phyloP scores from a whole-genome alignment of 805 yeast genomes.

The Isabelozyma pseudorhagii region DNA sequence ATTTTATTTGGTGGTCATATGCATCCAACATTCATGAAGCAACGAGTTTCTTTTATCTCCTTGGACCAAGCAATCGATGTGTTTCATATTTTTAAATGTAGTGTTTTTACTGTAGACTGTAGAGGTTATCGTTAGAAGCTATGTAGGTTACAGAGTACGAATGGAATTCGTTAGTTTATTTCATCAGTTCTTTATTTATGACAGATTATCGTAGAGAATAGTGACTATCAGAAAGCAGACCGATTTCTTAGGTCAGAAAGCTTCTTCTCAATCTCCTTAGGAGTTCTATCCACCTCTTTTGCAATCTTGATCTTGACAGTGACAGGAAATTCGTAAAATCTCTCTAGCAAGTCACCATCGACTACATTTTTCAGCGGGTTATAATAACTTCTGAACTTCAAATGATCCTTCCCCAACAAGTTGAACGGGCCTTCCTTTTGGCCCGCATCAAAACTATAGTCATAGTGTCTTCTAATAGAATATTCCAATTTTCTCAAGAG shows the following conservation, averaged over 20 bases:
- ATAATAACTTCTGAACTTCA: conserved; percentile 72
- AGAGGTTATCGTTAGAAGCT: too few relatives aligned
- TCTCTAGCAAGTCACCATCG: conserved; percentile 86
- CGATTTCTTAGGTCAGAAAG: conserved; percentile 51
- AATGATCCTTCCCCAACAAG: conserved; percentile 64
- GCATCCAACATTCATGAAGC: not conserved
- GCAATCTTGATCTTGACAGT: conserved; percentile 36
- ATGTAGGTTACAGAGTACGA: too few relatives aligned
- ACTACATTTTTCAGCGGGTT: conserved; percentile 73
- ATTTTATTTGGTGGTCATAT: not conserved
- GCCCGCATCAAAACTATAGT: conserved; percentile 21
- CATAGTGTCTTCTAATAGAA: conserved; percentile 31
- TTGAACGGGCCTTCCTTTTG: conserved; percentile 23
- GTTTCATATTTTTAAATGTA: too few relatives aligned
- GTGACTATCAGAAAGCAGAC: conserved; percentile 22
- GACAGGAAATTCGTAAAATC: conserved; percentile 36
- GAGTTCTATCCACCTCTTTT: conserved; percentile 41
- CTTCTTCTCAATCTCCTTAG: conserved; percentile 49
- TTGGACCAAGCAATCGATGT: not conserved
- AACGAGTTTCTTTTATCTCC: not conserved
- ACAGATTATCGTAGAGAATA: too few relatives aligned
- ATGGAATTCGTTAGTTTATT: too few relatives aligned
- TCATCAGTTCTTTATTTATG: too few relatives aligned
- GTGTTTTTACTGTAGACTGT: not conserved
- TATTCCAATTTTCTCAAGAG: conserved; percentile 56